Conservation (phyloP, 2,329 filamentous ascomycete species). For the Emmonsiellopsis sp. region DNA sequence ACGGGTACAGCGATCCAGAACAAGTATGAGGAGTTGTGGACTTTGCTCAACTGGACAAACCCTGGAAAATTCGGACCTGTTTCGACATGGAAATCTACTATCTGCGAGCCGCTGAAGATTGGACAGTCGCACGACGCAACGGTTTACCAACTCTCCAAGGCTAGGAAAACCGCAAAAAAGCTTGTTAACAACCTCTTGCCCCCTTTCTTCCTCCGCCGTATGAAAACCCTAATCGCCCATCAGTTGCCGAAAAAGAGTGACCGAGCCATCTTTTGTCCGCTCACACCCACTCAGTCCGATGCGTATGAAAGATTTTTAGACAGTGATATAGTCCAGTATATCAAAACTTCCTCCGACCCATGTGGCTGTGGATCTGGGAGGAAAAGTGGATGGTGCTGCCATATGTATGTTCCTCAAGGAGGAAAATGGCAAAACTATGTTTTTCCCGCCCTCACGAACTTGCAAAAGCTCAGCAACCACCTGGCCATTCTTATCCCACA, state of each 20-base stretch:
- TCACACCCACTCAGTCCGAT: constrained; percentile 69
- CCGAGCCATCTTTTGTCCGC: constrained; percentile 85
- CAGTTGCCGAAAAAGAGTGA: constrained; percentile 94
- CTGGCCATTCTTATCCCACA: constrained; percentile 76
- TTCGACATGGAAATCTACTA: constrained; percentile 67
- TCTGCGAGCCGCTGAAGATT: constrained; percentile 70
- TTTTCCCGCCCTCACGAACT: constrained; percentile 71
- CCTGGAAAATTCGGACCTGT: constrained; percentile 63
- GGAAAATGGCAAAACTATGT: constrained; percentile 66
- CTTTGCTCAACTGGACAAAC: constrained; percentile 90
- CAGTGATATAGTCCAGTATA: constrained; percentile 58
- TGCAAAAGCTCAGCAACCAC: constrained; percentile 89
- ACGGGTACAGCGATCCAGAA: constrained; percentile 97
- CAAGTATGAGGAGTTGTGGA: constrained; percentile 96
- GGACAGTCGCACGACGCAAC: constrained; percentile 93
- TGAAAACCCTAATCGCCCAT: constrained; percentile 85
- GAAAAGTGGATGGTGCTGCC: constrained; percentile 76
- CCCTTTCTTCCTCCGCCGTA: constrained; percentile 79
- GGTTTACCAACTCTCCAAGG: constrained; percentile 67
- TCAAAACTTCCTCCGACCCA: constrained; percentile 57
- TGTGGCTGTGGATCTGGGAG: constrained; percentile 64
- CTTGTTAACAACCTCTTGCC: constrained; percentile 82
- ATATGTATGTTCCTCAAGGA: constrained; percentile 50
- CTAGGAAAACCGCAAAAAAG: constrained; percentile 71
- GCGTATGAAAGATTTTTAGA: constrained; percentile 79